These are phyloP conservation scores for Ophiostoma fasciatum DNA, from an alignment of 2,329 filamentous ascomycete genomes.

Conservation along the genomic window DNA sequence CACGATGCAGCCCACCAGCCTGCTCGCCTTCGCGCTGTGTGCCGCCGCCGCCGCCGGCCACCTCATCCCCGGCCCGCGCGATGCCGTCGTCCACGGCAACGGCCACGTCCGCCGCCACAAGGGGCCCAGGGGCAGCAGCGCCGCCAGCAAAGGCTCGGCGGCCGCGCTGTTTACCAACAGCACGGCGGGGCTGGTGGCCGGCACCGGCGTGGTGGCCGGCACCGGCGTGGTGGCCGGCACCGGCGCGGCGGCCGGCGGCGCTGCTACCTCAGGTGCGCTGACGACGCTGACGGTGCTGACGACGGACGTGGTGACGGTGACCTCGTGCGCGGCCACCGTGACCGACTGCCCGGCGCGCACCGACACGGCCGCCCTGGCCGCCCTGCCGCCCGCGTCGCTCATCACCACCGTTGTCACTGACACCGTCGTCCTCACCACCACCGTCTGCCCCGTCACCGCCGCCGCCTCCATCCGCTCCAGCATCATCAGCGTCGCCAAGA, in stretches of 20 bases:
- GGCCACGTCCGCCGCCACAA: too few relatives aligned
- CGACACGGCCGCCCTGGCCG: slow-evolving; percentile 22
- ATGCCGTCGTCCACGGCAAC: too few relatives aligned
- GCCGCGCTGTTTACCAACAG: too few relatives aligned
- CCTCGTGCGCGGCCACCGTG: slow-evolving; percentile 14
- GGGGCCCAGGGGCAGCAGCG: too few relatives aligned
- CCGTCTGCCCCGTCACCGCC: slow-evolving; percentile 27
- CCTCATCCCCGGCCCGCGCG: too few relatives aligned
- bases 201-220: too few relatives aligned
- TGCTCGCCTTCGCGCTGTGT: slow-evolving; percentile 28
- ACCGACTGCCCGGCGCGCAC: slow-evolving; percentile 17
- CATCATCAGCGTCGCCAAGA: slow-evolving; percentile 17
- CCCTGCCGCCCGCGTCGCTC: slow-evolving; percentile 17
- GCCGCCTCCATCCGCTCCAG: slow-evolving; percentile 24
- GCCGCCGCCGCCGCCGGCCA: slow-evolving; percentile 21
- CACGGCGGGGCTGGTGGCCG: too few relatives aligned
- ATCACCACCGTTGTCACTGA: slow-evolving; percentile 23
- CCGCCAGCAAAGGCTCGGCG: too few relatives aligned
- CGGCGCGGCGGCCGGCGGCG: not conserved
- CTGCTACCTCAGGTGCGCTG: slow-evolving; percentile 7
- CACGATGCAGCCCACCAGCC: slow-evolving; percentile 32
- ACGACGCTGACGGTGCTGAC: slow-evolving; percentile 28
- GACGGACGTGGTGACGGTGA: slow-evolving; percentile 24
- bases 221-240: too few relatives aligned
- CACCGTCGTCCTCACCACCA: slow-evolving; percentile 23